A percentile compares a stretch with the other conserved stretches of the same genome.
phyloP scores from a whole-genome alignment of 805 yeast genomes.

The Blastobotrys robertii region DNA sequence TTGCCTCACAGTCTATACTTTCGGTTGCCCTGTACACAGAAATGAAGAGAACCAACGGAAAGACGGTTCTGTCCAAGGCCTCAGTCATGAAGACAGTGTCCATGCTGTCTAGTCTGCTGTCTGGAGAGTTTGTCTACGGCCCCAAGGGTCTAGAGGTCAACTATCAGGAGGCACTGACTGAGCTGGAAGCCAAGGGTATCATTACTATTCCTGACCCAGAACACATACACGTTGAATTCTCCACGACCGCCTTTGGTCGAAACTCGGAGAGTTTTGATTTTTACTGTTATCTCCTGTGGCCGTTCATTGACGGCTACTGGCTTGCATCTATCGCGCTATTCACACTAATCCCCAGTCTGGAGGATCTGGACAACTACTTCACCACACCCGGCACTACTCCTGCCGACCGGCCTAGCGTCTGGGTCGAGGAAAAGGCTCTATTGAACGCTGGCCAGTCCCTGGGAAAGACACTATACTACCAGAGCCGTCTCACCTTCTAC shows the following conservation, averaged over 20 bases:
- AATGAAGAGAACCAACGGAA: conserved; percentile 21
- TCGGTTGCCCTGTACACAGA: conserved; percentile 31
- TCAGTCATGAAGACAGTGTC: conserved; percentile 23
- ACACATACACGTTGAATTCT: conserved; percentile 14
- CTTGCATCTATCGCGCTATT: conserved; percentile 29
- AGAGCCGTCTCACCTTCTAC: conserved; percentile 32
- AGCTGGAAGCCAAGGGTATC: conserved; percentile 24
- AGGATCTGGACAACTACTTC: conserved; percentile 5
- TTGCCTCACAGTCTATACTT: conserved; percentile 42
- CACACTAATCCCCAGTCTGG: conserved; percentile 23
- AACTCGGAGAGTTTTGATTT: conserved; percentile 29
- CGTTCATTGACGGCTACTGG: conserved; percentile 37
- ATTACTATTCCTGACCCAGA: conserved; percentile 17
- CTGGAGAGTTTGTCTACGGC: conserved; percentile 32
- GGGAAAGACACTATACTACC: conserved; percentile 34
- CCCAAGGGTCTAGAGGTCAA: conserved; percentile 29
- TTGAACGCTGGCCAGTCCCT: conserved; percentile 28
- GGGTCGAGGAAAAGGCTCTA: conserved; percentile 27
- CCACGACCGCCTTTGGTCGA: conserved; percentile 10
- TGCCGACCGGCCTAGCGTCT: conserved; percentile 5
- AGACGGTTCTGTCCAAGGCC: conserved; percentile 15
- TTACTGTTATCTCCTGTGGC: conserved; percentile 35
- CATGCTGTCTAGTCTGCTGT: conserved; percentile 29
- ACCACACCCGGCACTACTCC: background rate
- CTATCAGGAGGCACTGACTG: conserved; percentile 22